phyloP scores from a whole-genome alignment of 2,329 filamentous ascomycete genomes.

The Pseudopithomyces chartarum region DNA sequence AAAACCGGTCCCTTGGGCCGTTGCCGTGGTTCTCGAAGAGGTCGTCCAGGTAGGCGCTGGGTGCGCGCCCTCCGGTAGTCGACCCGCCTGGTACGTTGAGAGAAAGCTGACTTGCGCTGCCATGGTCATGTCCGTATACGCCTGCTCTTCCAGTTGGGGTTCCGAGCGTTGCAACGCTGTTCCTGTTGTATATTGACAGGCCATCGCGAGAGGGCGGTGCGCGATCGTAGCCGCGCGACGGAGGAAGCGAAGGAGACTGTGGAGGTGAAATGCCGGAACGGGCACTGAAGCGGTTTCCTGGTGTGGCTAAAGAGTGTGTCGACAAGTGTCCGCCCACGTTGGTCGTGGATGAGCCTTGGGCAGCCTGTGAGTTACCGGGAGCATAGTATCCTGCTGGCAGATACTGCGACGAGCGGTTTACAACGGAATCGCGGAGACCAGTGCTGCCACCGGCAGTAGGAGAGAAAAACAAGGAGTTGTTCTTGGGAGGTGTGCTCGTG shows the following conservation, averaged over 20 bases:
- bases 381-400: conserved; percentile 92
- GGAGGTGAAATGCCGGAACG: conserved; percentile 41
- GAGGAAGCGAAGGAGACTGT: conserved; percentile 40
- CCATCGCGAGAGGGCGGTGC: conserved; percentile 40
- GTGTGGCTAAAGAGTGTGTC: conserved; percentile 33
- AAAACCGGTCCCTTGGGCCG: conserved; percentile 38
- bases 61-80: conserved; percentile 69
- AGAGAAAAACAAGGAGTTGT: conserved; percentile 83
- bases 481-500: conserved; percentile 33
- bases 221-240: conserved; percentile 42
- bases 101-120: conserved; percentile 68
- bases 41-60: conserved; percentile 89
- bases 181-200: conserved; percentile 40
- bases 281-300: conserved; percentile 41
- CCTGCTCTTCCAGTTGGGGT: conserved; percentile 37
- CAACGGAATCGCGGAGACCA: conserved; percentile 52
- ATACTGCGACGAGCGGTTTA: conserved; percentile 75
- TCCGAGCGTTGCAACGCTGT: conserved; percentile 42
- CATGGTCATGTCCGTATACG: conserved; percentile 34
- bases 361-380: conserved; percentile 62
- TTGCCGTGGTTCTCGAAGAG: conserved; percentile 75
- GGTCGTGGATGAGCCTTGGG: conserved; percentile 47
- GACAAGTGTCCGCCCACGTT: conserved; percentile 48
- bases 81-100: conserved; percentile 60
- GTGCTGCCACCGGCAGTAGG: conserved; percentile 73